These are phyloP conservation scores for Neonectria ditissima DNA, from an alignment of 2,329 filamentous ascomycete genomes.

Conservation along the genomic window DNA sequence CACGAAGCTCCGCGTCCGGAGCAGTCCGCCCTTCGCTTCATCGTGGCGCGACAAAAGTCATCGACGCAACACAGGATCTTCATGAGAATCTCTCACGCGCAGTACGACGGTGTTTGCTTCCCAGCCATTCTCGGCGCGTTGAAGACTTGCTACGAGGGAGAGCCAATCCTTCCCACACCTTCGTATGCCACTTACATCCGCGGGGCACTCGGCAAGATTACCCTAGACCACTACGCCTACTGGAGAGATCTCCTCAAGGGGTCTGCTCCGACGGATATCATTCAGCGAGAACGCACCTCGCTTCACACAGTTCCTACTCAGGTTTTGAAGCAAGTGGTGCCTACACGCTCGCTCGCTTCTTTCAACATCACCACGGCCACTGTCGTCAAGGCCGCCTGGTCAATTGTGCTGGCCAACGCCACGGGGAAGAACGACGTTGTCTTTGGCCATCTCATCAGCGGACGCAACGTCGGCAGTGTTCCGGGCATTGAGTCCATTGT, in stretches of 20 bases:
- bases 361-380: constrained; percentile 49
- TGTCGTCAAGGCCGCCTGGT: constrained; percentile 60
- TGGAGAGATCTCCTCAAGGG: constrained; percentile 23
- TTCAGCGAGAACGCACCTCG: not conserved
- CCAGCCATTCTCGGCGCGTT: constrained; percentile 23
- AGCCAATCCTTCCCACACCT: not conserved
- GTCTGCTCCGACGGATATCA: constrained; percentile 23
- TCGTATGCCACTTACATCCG: constrained; percentile 26
- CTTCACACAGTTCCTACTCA: constrained; percentile 19
- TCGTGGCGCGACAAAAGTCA: constrained; percentile 17
- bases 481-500: constrained; percentile 28
- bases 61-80: constrained; percentile 28
- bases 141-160: constrained; percentile 26
- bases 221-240: constrained; percentile 19
- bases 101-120: constrained; percentile 34
- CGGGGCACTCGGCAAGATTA: not conserved
- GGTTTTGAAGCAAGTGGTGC: constrained; percentile 11
- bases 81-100: constrained; percentile 32
- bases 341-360: constrained; percentile 29
- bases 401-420: constrained; percentile 52
- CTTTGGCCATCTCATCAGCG: constrained; percentile 36
- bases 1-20: constrained; percentile 1
- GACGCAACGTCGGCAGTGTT: constrained; percentile 22
- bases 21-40: constrained; percentile 16
- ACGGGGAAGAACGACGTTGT: constrained; percentile 47